Percentiles rank a stretch among this genome's conserved stretches.
Conservation (phyloP, 768 basidiomycete species). For the Cyclocybe aegerita region DNA sequence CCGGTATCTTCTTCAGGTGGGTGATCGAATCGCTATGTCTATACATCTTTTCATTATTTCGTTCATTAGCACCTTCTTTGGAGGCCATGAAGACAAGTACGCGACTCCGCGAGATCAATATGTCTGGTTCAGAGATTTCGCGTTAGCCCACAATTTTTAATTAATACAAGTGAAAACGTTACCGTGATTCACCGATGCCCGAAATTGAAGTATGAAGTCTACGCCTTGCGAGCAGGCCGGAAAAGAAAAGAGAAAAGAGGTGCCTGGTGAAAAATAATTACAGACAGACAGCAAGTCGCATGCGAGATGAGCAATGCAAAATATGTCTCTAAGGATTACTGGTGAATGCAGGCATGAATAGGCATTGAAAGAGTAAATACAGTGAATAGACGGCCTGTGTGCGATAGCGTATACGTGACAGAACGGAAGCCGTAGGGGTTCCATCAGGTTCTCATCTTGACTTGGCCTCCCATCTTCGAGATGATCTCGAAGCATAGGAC, state of each 20-base stretch:
- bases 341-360: too few relatives aligned
- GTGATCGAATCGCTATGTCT: background rate
- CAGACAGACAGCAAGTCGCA: too few relatives aligned
- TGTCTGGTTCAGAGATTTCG: slow-evolving; percentile 62
- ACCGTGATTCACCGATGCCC: background rate
- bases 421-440: slow-evolving; percentile 18
- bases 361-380: too few relatives aligned
- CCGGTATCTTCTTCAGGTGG: slow-evolving; percentile 79
- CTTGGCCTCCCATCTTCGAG: slow-evolving; percentile 38
- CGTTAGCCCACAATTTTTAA: slow-evolving; percentile 35
- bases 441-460: slow-evolving; percentile 35
- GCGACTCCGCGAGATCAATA: slow-evolving; percentile 76
- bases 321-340: too few relatives aligned
- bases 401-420: background rate
- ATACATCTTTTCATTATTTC: background rate
- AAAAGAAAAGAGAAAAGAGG: too few relatives aligned
- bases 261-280: too few relatives aligned
- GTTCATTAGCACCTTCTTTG: slow-evolving; percentile 45
- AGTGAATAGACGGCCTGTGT: too few relatives aligned
- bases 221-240: too few relatives aligned
- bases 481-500: slow-evolving; percentile 75
- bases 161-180: background rate
- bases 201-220: too few relatives aligned
- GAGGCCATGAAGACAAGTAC: slow-evolving; percentile 65
- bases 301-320: too few relatives aligned